Conservation (phyloP, 2,329 filamentous ascomycete species). For the Drechslera avenae region DNA sequence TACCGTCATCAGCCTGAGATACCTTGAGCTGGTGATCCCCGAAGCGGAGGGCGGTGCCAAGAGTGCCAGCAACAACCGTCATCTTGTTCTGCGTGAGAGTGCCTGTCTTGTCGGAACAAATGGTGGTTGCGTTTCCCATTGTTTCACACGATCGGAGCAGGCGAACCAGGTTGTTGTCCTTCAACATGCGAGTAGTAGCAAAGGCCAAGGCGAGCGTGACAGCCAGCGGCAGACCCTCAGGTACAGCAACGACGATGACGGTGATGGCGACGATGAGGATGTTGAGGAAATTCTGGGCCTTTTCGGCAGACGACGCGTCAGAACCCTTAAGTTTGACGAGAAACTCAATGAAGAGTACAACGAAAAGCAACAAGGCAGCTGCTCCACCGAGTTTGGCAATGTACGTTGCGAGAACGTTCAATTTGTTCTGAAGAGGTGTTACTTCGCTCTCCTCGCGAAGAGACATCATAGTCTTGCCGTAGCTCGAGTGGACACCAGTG, state of each 20-base stretch:
- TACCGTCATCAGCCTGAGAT: constrained; percentile 33
- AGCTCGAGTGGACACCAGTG: constrained; percentile 73
- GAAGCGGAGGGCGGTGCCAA: constrained; percentile 65
- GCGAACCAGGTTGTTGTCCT: constrained; percentile 73
- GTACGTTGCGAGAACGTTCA: constrained; percentile 77
- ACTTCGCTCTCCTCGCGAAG: constrained; percentile 76
- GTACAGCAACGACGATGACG: constrained; percentile 71
- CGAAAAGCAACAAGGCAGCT: constrained; percentile 78
- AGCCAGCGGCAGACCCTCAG: constrained; percentile 68
- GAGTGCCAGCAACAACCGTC: constrained; percentile 72
- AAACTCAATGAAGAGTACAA: constrained; percentile 86
- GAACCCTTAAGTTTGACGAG: constrained; percentile 68
- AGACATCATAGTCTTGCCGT: constrained; percentile 79
- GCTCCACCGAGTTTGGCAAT: constrained; percentile 79
- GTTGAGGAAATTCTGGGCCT: constrained; percentile 72
- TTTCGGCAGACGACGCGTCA: constrained; percentile 65
- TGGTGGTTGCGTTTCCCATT: constrained; percentile 74
- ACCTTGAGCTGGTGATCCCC: constrained; percentile 50
- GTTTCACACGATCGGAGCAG: constrained; percentile 71
- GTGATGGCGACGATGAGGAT: constrained; percentile 70
- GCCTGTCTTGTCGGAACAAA: constrained; percentile 69
- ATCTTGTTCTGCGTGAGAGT: constrained; percentile 53
- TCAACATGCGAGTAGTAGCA: constrained; percentile 69
- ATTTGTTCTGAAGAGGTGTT: constrained; percentile 77
- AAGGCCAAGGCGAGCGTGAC: constrained; percentile 72